Conservation (phyloP, 2,329 filamentous ascomycete species). For the Monosporascus sp. region DNA sequence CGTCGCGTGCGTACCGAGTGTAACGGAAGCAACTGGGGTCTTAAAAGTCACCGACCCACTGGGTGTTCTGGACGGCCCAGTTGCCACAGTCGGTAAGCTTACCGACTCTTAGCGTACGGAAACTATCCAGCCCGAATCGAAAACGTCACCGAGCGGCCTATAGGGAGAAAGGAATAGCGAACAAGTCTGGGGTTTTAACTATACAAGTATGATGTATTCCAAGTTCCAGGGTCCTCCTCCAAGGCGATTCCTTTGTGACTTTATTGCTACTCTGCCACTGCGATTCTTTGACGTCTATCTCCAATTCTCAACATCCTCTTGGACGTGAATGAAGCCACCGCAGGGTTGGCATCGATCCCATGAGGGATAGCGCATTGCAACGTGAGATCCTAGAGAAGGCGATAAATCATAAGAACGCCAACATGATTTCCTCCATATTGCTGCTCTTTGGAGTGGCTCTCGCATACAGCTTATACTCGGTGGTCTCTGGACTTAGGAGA, state of each 20-base stretch:
- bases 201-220: not conserved
- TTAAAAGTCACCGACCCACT: not conserved
- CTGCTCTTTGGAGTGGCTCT: slow-evolving; percentile 28
- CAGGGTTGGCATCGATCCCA: not conserved
- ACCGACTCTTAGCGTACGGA: not conserved
- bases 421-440: slow-evolving; percentile 32
- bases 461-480: slow-evolving; percentile 27
- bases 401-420: not conserved
- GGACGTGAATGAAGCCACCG: not conserved
- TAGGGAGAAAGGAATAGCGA: no score
- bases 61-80: not conserved
- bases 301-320: no score
- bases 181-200: not conserved
- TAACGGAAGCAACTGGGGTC: not conserved
- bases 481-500: slow-evolving; percentile 28
- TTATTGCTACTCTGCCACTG: not conserved
- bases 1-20: no score
- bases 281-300: not conserved
- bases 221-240: not conserved
- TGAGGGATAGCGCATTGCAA: not conserved
- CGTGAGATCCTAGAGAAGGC: not conserved
- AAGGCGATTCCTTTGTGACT: not conserved
- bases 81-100: not conserved
- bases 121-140: not conserved
- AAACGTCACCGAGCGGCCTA: not conserved